phyloP scores from a whole-genome alignment of 768 basidiomycete genomes.

The Suillus clintonianus region DNA sequence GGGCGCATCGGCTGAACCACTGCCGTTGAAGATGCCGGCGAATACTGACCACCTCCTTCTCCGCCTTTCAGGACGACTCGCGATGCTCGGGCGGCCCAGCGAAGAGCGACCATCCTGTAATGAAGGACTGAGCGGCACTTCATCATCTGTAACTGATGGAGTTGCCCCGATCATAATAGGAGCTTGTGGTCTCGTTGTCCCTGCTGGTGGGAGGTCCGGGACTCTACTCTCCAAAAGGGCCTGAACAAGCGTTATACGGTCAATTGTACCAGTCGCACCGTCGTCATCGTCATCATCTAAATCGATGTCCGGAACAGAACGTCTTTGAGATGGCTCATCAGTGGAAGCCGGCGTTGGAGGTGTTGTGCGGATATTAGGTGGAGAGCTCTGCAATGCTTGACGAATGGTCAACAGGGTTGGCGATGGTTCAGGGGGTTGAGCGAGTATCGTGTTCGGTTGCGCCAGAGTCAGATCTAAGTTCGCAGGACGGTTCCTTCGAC shows the following conservation, averaged over 20 bases:
- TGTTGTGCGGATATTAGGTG: conserved; percentile 31
- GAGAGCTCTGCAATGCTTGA: conserved; percentile 58
- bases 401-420: conserved; percentile 66
- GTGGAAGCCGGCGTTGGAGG: conserved; percentile 17
- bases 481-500: conserved; percentile 60
- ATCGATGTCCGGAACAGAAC: conserved; percentile 40
- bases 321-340: conserved; percentile 35
- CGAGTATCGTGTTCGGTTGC: conserved; percentile 31
- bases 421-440: conserved; percentile 51
- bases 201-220: conserved; percentile 71
- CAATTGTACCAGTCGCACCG: conserved; percentile 42
- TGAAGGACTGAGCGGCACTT: conserved; percentile 44
- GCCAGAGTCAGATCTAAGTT: conserved; percentile 64
- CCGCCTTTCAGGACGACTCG: conserved; percentile 40
- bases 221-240: conserved; percentile 78
- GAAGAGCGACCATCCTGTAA: conserved; percentile 46
- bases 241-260: conserved; percentile 71
- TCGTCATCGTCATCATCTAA: conserved; percentile 62
- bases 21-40: conserved; percentile 43
- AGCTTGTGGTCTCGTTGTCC: conserved; percentile 64
- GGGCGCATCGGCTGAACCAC: conserved; percentile 23
- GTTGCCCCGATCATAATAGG: conserved; percentile 63
- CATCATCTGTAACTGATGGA: conserved; percentile 45
- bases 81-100: conserved; percentile 28
- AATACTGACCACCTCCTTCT: conserved; percentile 77